Percentiles rank a stretch among this genome's conserved stretches.
Conservation (phyloP, 371 early-diverging fungal species). For the Rhizopus delemar region DNA sequence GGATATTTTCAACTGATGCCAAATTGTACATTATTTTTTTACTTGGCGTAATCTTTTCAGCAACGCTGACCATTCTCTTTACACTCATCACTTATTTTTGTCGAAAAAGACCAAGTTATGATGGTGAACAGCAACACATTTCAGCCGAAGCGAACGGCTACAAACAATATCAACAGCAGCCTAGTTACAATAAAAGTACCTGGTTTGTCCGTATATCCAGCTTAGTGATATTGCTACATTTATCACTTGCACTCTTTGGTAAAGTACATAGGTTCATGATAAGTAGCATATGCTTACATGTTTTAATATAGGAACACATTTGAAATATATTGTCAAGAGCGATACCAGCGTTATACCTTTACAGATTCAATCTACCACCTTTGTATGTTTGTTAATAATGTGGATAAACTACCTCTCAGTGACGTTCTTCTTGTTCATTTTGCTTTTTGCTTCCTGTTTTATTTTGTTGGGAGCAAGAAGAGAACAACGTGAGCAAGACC, state of each 20-base stretch:
- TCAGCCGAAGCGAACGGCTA: conserved; percentile 2
- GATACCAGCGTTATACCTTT: conserved; percentile 16
- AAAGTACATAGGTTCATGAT: neutral
- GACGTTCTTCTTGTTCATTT: conserved; percentile 17
- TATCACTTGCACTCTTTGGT: conserved; percentile 26
- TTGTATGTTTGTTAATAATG: conserved; percentile 21
- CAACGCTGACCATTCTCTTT: conserved; percentile 13
- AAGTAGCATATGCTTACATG: neutral
- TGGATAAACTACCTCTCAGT: conserved; percentile 29
- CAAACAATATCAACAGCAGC: conserved; percentile 4
- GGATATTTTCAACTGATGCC: conserved; percentile 7
- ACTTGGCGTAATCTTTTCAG: conserved; percentile 9
- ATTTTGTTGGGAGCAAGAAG: conserved; percentile 23
- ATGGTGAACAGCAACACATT: conserved; percentile 1
- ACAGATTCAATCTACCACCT: conserved; percentile 17
- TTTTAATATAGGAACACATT: conserved; percentile 20
- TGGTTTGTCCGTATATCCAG: conserved; percentile 22
- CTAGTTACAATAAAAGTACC: conserved; percentile 10
- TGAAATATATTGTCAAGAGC: conserved; percentile 15
- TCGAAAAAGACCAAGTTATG: conserved; percentile 2
- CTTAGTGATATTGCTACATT: conserved; percentile 16
- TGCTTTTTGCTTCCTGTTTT: conserved; percentile 28
- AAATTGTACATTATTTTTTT: conserved; percentile 19
- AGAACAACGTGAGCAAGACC: conserved; percentile 2
- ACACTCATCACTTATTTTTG: conserved; percentile 17